Percentiles rank a stretch among this genome's conserved stretches.
Conservation (phyloP, 2,329 filamentous ascomycete species). For the Fusarium sp. region DNA sequence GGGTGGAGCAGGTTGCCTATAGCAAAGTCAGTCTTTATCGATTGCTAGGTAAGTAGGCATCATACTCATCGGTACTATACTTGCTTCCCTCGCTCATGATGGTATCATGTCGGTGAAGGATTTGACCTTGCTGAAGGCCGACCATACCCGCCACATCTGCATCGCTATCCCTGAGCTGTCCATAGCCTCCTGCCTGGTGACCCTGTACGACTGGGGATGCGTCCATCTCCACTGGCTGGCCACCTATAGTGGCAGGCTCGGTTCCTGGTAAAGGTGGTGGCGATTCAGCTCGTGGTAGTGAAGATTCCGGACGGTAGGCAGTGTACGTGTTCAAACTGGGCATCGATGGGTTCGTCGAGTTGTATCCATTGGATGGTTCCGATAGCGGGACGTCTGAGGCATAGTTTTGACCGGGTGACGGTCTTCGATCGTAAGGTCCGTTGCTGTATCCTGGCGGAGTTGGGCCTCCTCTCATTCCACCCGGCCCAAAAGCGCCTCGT, state of each 20-base stretch:
- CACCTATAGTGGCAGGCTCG: slow-evolving; percentile 57
- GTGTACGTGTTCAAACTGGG: slow-evolving; percentile 55
- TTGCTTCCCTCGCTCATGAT: slow-evolving; percentile 74
- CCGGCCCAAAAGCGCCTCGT: slow-evolving; percentile 48
- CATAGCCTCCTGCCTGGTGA: slow-evolving; percentile 58
- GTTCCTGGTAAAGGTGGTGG: slow-evolving; percentile 68
- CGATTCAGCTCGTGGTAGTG: slow-evolving; percentile 70
- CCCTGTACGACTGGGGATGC: slow-evolving; percentile 63
- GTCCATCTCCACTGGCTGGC: slow-evolving; percentile 84
- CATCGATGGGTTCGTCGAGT: slow-evolving; percentile 47
- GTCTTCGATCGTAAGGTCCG: slow-evolving; percentile 53
- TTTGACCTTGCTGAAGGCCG: slow-evolving; percentile 69
- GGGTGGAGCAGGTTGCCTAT: slow-evolving; percentile 65
- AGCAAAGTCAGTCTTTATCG: slow-evolving; percentile 3
- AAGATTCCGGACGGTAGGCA: slow-evolving; percentile 57
- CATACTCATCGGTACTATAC: slow-evolving; percentile 79
- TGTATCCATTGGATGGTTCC: slow-evolving; percentile 45
- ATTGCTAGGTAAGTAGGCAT: background rate
- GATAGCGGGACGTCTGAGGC: slow-evolving; percentile 55
- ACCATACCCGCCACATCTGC: slow-evolving; percentile 80
- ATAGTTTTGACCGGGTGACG: slow-evolving; percentile 54
- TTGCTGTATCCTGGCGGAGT: slow-evolving; percentile 57
- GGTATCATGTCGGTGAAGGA: slow-evolving; percentile 58
- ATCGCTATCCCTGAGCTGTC: slow-evolving; percentile 70
- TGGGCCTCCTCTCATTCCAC: slow-evolving; percentile 48